These are phyloP conservation scores for Monilinia laxa DNA, from an alignment of 2,329 filamentous ascomycete species.

Conservation along the genomic window DNA sequence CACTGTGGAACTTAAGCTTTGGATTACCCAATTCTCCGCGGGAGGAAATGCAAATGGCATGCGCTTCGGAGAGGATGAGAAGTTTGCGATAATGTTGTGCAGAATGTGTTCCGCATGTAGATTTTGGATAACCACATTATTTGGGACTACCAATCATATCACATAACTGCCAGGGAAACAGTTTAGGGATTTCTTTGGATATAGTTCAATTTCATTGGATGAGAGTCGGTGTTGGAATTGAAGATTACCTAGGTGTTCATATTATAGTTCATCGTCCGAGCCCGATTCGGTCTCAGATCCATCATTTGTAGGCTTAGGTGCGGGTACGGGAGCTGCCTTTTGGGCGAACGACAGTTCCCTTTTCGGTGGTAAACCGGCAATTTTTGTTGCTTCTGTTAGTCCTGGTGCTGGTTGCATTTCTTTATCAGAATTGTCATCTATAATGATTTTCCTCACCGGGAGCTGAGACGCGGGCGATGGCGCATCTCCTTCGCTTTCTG, in stretches of 20 bases:
- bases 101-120: background rate
- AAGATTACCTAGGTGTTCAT: background rate
- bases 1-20: conserved; percentile 8
- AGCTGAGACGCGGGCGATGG: background rate
- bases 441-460: background rate
- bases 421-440: conserved; percentile 8
- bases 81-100: conserved; percentile 10
- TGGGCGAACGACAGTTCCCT: conserved; percentile 31
- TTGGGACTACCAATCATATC: conserved; percentile 6
- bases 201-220: background rate
- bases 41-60: background rate
- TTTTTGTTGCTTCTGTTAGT: conserved; percentile 21
- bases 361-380: conserved; percentile 25
- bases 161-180: background rate
- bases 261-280: conserved; percentile 35
- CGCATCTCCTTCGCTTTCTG: conserved; percentile 15
- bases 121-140: background rate
- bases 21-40: background rate
- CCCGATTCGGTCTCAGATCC: conserved; percentile 39
- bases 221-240: background rate
- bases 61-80: background rate
- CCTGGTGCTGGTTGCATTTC: conserved; percentile 7
- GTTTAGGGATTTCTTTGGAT: background rate
- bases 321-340: conserved; percentile 23
- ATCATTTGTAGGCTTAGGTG: conserved; percentile 26